phyloP scores from a whole-genome alignment of 495 filamentous ascomycete genomes.

The Recurvomyces mirabilis region DNA sequence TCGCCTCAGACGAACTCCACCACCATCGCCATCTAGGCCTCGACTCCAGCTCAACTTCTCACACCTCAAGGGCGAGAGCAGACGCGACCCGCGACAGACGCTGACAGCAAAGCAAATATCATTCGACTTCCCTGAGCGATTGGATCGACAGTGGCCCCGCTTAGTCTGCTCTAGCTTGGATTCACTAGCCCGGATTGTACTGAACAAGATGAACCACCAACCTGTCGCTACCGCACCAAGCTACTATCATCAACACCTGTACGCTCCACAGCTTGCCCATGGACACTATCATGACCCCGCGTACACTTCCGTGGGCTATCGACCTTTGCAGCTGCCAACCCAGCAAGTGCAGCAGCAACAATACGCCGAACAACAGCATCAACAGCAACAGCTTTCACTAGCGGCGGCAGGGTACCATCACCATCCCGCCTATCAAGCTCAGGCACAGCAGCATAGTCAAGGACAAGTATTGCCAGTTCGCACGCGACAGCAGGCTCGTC shows the following conservation, averaged over 20 bases:
- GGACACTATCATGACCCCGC: conserved; percentile 19
- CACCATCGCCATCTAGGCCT: not conserved
- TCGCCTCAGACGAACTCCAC: not conserved
- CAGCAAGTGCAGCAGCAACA: conserved; percentile 18
- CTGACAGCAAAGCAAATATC: too few species aligned
- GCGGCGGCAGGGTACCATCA: conserved; percentile 10
- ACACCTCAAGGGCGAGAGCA: not conserved
- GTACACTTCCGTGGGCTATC: conserved; percentile 13
- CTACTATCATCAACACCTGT: conserved; percentile 6
- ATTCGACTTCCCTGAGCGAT: too few species aligned
- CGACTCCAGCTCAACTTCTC: not conserved
- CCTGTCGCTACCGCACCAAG: conserved; percentile 3
- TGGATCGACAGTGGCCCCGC: conserved; percentile 13
- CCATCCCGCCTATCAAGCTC: too few species aligned
- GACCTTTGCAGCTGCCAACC: conserved; percentile 14
- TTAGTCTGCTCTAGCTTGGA: conserved; percentile 17
- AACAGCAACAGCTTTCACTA: conserved; percentile 2
- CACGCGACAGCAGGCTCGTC: conserved; percentile 15
- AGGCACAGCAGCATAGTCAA: conserved; percentile 2
- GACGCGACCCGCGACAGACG: too few species aligned
- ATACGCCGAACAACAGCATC: not conserved
- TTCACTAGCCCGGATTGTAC: conserved; percentile 7
- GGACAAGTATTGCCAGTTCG: conserved; percentile 2
- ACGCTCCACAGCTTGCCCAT: not conserved
- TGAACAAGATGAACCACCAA: conserved; percentile 13